Conservation (phyloP, 345 rosid species). For the Zanthoxylum bungeanum region DNA sequence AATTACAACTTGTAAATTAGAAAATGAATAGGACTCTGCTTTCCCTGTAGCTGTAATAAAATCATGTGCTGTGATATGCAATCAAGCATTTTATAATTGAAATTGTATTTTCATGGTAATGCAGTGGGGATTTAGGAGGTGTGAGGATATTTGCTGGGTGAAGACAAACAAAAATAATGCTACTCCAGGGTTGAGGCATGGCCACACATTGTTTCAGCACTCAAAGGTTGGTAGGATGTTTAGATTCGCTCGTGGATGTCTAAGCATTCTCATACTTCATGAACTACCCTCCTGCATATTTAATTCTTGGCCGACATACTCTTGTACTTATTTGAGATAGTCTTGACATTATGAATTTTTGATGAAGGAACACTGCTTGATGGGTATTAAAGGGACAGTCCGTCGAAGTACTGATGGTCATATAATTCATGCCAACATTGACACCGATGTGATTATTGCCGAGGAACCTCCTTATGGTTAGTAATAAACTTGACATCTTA, state of each 20-base stretch:
- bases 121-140: constrained; percentile 99
- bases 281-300: constrained; percentile 6
- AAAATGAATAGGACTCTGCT: background rate
- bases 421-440: constrained; percentile 97
- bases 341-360: constrained; percentile 8
- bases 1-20: background rate
- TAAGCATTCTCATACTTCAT: background rate
- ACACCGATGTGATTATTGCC: constrained; percentile 96
- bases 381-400: constrained; percentile 99
- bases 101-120: constrained; percentile 3
- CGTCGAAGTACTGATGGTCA: constrained; percentile 99
- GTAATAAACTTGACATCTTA: constrained; percentile 23
- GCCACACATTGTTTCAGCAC: constrained; percentile 94
- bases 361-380: constrained; percentile 93
- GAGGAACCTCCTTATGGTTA: constrained; percentile 97
- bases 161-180: constrained; percentile 95
- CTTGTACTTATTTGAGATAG: constrained; percentile 5
- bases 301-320: constrained; percentile 6
- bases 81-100: background rate
- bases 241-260: constrained; percentile 13
- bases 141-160: constrained; percentile 99
- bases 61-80: background rate
- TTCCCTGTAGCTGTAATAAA: background rate
- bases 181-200: constrained; percentile 90
- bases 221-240: constrained; percentile 64